Evolutionary conservation across 1,284 basidiomycete species (phyloP), one percentile per base, ranked within the genome.

Genomic region (Rhodotorula glutinis): DNA sequence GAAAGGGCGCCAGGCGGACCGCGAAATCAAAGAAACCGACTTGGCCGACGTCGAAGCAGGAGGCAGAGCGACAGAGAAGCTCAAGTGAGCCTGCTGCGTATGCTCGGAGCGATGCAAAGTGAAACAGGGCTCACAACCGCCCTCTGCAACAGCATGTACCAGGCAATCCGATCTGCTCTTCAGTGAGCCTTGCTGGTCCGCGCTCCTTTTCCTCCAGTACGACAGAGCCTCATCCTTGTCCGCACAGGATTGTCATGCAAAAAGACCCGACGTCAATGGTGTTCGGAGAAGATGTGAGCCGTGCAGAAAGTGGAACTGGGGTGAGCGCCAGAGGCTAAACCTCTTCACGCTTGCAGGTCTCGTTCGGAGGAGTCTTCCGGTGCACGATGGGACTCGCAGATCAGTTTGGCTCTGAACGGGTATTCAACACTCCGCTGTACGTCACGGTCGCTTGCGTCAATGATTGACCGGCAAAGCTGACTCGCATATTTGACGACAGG

Each of bases 261-360:
- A 91, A 89, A 74, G 92, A 97, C 76, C 88, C 92, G 53, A 89
- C 82, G 55, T 86, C 93, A 0, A 87, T 93, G 16, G 87, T 96
- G 0, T 96, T 97, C 75, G 93, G 94, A n/a, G 92, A 86, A 77
- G 92, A 95, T 73, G 91, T 95, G 55, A 88, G 89, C n/a, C 29
- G 9, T 19, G 27, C 8, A 17, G 1, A n/a, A 23, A 13, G n/a
- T n/a, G n/a, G n/a, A 16, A 23, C 2, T 13, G 17, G 10, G 21
- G 27, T n/a, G 13, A 2, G 14, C 9, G 46, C 11, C 4, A 21
- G 40, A 7, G 11, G 21, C 38, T 47, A 55, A 51, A 51, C 14
- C 14, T 9, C 7, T 17, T 40, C 33, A 2, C 2, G 4, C 16
- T n/a, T 21, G 11, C 54, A 73, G 71, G 71, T 73, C 33, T 66